Evolutionary conservation across 371 early-diverging fungal species (phyloP), one percentile per base, ranked within the genome.

Genomic region (Syncephalis fuscata): DNA sequence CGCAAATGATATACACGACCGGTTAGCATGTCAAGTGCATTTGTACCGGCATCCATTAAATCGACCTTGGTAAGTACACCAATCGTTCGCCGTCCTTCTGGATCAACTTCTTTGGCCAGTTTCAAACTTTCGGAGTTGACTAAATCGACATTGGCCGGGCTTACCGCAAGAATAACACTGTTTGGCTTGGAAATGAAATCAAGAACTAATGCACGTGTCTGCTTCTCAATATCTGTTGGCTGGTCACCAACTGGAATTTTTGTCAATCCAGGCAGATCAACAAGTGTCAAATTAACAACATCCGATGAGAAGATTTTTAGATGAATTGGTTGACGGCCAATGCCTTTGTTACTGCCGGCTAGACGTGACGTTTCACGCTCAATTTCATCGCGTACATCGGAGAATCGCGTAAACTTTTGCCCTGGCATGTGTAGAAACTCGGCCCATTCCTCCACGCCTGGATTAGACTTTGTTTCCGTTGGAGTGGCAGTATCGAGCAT

Each of bases 41-140:
- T 82, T 27, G 92, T 91, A 27, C 92, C 93, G 27, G 78, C 76
- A 60, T 94, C 95, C 93, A 95, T 92, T 48, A 95, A 62, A 64
- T 95, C 95, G 40, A 93, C 63, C 64, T 95, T 95, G 40, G 93
- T 93, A 44, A 95, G 63, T 2, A 95, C 91, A 45, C 92, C 92
- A 26, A 92, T 78, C 0, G 93, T 92, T 51, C 93, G 70, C 54
- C 67, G 75, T 45, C 80, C 84, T 54, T 82, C 81, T 10, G 89
- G 83, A 71, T 92, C 95, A 11, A 88, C 88, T 55, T 88, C 85
- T 46, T 88, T 78, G 4, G 93, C 92, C 24, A 92, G 60, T 62
- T 90, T 88, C 39, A 94, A 70, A 55, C 88, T 86, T 64, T 94
- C 95, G 24, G 92, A 92, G 60, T 90, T 92, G 54, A 84, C 85